These are phyloP conservation scores for Podospora sp. DNA, from an alignment of 495 filamentous ascomycete species.

Conservation along the genomic window DNA sequence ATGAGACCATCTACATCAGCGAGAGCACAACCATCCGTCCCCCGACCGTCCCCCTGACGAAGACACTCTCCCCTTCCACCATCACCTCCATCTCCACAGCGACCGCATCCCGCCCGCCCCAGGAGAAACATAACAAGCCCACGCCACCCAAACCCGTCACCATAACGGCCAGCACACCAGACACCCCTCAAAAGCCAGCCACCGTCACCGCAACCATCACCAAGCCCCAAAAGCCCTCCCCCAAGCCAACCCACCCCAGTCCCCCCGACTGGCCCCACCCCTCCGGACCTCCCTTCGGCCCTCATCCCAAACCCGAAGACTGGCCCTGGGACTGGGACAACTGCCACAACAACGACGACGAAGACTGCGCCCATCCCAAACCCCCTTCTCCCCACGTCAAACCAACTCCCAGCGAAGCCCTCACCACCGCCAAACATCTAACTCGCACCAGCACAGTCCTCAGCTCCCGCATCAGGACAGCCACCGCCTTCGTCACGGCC, in stretches of 20 bases:
- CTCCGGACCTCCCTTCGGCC: neutral
- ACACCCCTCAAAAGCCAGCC: neutral
- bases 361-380: neutral
- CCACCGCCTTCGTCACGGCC: neutral
- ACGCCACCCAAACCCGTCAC: neutral
- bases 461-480: neutral
- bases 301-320: neutral
- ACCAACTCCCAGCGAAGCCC: neutral
- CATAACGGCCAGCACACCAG: neutral
- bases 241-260: neutral
- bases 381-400: neutral
- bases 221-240: neutral
- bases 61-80: neutral
- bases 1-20: constrained; percentile 21
- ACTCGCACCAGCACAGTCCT: neutral
- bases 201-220: constrained; percentile 5
- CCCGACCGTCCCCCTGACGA: constrained; percentile 6
- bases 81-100: neutral
- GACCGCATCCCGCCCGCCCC: neutral
- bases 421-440: neutral
- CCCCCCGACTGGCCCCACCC: neutral
- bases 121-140: neutral
- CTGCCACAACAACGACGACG: neutral
- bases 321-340: neutral
- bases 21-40: constrained; percentile 3